A percentile compares a stretch with the other conserved stretches of the same genome.
These are phyloP conservation scores for Epichloe glyceriae DNA, from an alignment of 2,329 filamentous ascomycete genomes.

Conservation along the genomic window DNA sequence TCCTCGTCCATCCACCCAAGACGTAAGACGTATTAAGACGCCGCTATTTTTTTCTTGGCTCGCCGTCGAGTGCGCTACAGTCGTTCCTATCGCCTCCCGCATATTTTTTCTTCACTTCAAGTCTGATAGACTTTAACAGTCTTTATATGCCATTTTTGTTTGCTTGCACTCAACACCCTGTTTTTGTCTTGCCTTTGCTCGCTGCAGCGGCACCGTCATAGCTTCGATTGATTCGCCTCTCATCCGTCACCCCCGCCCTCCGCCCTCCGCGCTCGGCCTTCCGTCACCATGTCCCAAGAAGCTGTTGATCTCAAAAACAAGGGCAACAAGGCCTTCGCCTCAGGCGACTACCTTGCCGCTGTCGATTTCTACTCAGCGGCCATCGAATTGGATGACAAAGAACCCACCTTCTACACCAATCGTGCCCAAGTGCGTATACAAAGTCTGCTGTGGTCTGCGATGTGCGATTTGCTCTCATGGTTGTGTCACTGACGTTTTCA, in stretches of 20 bases:
- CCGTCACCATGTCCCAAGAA: conserved; percentile 38
- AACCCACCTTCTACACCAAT: conserved; percentile 89
- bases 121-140: background rate
- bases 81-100: background rate
- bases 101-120: background rate
- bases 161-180: background rate
- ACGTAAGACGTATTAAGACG: background rate
- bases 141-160: background rate
- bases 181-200: background rate
- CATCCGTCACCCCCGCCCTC: conserved; percentile 1
- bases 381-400: conserved; percentile 68
- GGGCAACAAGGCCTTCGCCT: conserved; percentile 84
- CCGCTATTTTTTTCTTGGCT: conserved; percentile 1
- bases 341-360: conserved; percentile 74
- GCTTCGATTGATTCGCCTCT: background rate
- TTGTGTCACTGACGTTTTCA: conserved; percentile 33
- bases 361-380: conserved; percentile 77
- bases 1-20: too few species aligned
- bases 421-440: conserved; percentile 66
- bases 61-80: background rate
- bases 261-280: conserved; percentile 1
- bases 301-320: conserved; percentile 80
- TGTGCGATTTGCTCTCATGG: conserved; percentile 7
- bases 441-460: conserved; percentile 1
- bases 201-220: background rate